Base-by-base conservation (phyloP, 1,139 yeast genomes). In the Saccharomyces hybrid region DNA sequence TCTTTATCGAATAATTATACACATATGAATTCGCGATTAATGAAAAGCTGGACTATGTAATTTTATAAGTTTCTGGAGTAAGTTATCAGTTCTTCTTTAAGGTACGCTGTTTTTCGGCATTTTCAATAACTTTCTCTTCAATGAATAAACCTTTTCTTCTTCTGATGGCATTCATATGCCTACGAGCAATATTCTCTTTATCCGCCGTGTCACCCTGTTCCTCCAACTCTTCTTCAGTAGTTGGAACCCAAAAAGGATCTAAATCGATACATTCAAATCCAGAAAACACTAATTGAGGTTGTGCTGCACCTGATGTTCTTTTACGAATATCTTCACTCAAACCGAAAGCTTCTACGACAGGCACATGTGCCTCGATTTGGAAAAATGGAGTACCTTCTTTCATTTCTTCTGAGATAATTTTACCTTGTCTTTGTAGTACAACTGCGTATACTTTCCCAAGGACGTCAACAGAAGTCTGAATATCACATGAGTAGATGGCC, bases 231-330 rank as follows among this genome's bases (percentile, higher is more conserved):
- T 90, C 98, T 64, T 88, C 97, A 0, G 99, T 95, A 4, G 93
- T 88, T n/a, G 99, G 99, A 11, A 93, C 96, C 99, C 99, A 95
- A 76, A 86, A 95, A 44, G 99, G 99, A 73, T 95, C 98, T 61
- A 87, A 81, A 58, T 89, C 96, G 51, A 91, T 79, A 59, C 84
- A 75, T 64, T 90, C 95, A 69, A 80, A 95, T 1, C 99, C 99
- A 49, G 86, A 81, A 66, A 93, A 93, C 6, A 91, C 88, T 56
- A 95, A 76, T 70, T 93, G 99, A 0, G 99, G 99, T 65, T 89
- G 87, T 3, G 99, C 99, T 4, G 97, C 96, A 53, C 99, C 99
- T 0, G 96, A 88, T 0, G 99, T 91, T 63, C 82, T 82, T 73
- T 90, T 93, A 57, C 99, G 78, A 50, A 95, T 88, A 61, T 93